These are phyloP conservation scores for Pisolithus albus DNA, from an alignment of 768 basidiomycete genomes.

Conservation along the genomic window DNA sequence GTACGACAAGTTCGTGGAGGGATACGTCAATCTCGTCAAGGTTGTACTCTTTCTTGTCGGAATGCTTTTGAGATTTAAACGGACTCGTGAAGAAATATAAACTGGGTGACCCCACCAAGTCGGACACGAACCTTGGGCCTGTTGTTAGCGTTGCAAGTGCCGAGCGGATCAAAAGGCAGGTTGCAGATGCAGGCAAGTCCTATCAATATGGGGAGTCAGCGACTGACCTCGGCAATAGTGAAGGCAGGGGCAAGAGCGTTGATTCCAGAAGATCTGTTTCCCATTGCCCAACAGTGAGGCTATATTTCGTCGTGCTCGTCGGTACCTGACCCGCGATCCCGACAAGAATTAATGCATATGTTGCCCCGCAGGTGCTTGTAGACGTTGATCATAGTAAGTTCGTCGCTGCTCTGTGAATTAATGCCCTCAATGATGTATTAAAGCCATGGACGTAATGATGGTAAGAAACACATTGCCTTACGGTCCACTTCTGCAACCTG, in stretches of 20 bases:
- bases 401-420: neutral
- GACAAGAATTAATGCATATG: slow-evolving; percentile 70
- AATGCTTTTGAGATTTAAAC: neutral
- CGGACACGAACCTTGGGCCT: slow-evolving; percentile 79
- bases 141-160: slow-evolving; percentile 89
- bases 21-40: slow-evolving; percentile 70
- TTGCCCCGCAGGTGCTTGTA: slow-evolving; percentile 86
- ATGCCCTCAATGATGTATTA: slow-evolving; percentile 1
- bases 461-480: slow-evolving; percentile 31
- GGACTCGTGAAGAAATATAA: slow-evolving; percentile 54
- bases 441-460: slow-evolving; percentile 92
- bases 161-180: slow-evolving; percentile 76
- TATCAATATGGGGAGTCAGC: neutral
- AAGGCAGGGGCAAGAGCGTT: slow-evolving; percentile 73
- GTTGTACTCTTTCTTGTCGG: slow-evolving; percentile 24
- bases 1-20: slow-evolving; percentile 72
- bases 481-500: neutral
- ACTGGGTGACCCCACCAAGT: slow-evolving; percentile 77
- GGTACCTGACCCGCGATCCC: neutral
- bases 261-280: slow-evolving; percentile 60
- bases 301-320: neutral
- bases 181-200: slow-evolving; percentile 69
- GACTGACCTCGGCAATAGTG: slow-evolving; percentile 35
- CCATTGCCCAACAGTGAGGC: slow-evolving; percentile 59
- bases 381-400: slow-evolving; percentile 75